phyloP scores from a whole-genome alignment of 73 alveolate species.

The Stentor coeruleus region DNA sequence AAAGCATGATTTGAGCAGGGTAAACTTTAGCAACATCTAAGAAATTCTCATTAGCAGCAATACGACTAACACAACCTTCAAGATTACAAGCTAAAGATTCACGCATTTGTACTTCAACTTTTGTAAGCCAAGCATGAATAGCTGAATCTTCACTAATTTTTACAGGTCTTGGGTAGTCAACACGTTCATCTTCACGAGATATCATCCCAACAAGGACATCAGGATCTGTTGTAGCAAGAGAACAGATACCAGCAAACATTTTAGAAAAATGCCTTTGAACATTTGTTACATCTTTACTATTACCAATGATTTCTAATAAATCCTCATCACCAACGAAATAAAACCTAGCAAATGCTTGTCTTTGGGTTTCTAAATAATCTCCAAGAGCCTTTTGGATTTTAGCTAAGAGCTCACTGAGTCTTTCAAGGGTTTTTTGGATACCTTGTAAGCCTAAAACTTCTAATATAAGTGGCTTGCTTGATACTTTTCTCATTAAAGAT shows the following conservation, averaged over 20 bases:
- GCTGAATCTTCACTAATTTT: slow-evolving; percentile 97
- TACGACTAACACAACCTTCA: slow-evolving; percentile 77
- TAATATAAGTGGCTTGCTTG: slow-evolving; percentile 85
- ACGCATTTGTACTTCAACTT: slow-evolving; percentile 95
- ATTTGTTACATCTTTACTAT: slow-evolving; percentile 94
- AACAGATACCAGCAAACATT: slow-evolving; percentile 97
- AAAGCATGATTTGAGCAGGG: slow-evolving; percentile 95
- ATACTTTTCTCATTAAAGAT: slow-evolving; percentile 98
- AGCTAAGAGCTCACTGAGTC: slow-evolving; percentile 85
- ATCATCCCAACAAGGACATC: slow-evolving; percentile 90
- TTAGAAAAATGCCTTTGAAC: slow-evolving; percentile 98
- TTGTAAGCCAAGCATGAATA: slow-evolving; percentile 97
- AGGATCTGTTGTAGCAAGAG: slow-evolving; percentile 51
- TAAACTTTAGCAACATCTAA: slow-evolving; percentile 84
- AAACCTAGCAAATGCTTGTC: slow-evolving; percentile 99
- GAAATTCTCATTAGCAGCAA: slow-evolving; percentile 72
- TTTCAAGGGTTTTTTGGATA: slow-evolving; percentile 93
- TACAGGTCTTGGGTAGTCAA: slow-evolving; percentile 72
- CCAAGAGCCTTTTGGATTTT: slow-evolving; percentile 89
- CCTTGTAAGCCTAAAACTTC: slow-evolving; percentile 93
- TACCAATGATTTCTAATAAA: slow-evolving; percentile 98
- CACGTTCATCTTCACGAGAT: slow-evolving; percentile 98
- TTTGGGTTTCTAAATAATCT: slow-evolving; percentile 98
- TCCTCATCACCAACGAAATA: slow-evolving; percentile 99
- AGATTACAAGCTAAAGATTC: slow-evolving; percentile 85